These are phyloP conservation scores for Zygoascus flipseniorum DNA, from an alignment of 805 yeast genomes.

Conservation along the genomic window DNA sequence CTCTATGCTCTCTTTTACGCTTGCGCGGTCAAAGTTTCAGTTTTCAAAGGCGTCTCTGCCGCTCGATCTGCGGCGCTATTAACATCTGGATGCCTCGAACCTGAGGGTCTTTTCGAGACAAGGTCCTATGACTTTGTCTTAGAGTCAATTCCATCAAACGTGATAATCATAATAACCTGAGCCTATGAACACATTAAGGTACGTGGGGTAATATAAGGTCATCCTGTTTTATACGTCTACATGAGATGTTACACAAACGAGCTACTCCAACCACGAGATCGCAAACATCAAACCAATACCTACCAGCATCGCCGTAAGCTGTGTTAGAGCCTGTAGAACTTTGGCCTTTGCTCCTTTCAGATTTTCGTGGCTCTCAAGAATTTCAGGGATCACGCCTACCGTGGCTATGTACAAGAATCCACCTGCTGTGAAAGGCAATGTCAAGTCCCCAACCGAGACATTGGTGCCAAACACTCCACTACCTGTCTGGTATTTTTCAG, in stretches of 20 bases:
- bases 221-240: slow-evolving; percentile 15
- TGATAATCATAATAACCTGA: too few relatives aligned
- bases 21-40: too few relatives aligned
- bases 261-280: slow-evolving; percentile 39
- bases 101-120: too few relatives aligned
- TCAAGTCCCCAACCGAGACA: slow-evolving; percentile 42
- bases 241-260: slow-evolving; percentile 6
- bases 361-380: slow-evolving; percentile 41
- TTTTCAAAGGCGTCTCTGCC: too few relatives aligned
- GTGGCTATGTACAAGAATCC: slow-evolving; percentile 67
- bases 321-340: slow-evolving; percentile 32
- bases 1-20: too few relatives aligned
- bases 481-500: neutral
- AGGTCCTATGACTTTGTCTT: too few relatives aligned
- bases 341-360: slow-evolving; percentile 9
- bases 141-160: too few relatives aligned
- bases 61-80: too few relatives aligned
- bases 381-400: slow-evolving; percentile 68
- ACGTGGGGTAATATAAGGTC: neutral
- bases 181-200: neutral
- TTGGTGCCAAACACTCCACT: slow-evolving; percentile 42
- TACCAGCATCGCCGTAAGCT: slow-evolving; percentile 39
- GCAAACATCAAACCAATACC: slow-evolving; percentile 54
- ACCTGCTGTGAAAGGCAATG: slow-evolving; percentile 69
- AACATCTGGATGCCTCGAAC: too few relatives aligned